Percentiles rank a stretch among this genome's conserved stretches.
phyloP scores from a whole-genome alignment of 2,329 filamentous ascomycete genomes.

The Phialophora verrucosa region DNA sequence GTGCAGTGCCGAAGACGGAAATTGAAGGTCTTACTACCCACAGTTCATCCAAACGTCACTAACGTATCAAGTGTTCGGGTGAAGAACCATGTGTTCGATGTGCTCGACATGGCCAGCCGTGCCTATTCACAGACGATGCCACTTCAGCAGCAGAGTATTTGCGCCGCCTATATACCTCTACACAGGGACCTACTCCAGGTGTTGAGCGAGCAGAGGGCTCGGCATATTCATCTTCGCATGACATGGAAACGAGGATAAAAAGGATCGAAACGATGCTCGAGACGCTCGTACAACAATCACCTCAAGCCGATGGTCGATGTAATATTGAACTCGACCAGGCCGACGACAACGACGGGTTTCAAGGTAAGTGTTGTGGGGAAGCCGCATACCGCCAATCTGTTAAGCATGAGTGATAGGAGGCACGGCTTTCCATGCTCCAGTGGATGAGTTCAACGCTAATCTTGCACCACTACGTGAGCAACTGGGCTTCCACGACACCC shows the following conservation, averaged over 20 bases:
- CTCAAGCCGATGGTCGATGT: not conserved
- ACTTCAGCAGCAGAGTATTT: too few species aligned
- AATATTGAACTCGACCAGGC: not conserved
- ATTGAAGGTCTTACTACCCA: not conserved
- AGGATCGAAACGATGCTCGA: not conserved
- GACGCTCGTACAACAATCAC: not conserved
- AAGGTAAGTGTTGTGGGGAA: not conserved
- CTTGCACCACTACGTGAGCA: not conserved
- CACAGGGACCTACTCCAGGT: too few species aligned
- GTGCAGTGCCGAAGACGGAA: not conserved
- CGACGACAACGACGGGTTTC: not conserved
- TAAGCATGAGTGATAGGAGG: not conserved
- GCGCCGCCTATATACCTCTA: too few species aligned
- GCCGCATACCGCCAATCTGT: not conserved
- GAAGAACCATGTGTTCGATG: too few species aligned
- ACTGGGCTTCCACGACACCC: not conserved
- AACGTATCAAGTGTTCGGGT: too few species aligned
- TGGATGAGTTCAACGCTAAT: not conserved
- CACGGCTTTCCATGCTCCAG: not conserved
- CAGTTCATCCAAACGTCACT: too few species aligned
- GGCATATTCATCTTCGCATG: too few species aligned
- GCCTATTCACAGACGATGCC: too few species aligned
- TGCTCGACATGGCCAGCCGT: too few species aligned
- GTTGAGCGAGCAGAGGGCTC: too few species aligned
- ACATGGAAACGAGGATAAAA: too few species aligned